phyloP scores from a whole-genome alignment of 345 rosid genomes.

The Eucalyptus marginata region DNA sequence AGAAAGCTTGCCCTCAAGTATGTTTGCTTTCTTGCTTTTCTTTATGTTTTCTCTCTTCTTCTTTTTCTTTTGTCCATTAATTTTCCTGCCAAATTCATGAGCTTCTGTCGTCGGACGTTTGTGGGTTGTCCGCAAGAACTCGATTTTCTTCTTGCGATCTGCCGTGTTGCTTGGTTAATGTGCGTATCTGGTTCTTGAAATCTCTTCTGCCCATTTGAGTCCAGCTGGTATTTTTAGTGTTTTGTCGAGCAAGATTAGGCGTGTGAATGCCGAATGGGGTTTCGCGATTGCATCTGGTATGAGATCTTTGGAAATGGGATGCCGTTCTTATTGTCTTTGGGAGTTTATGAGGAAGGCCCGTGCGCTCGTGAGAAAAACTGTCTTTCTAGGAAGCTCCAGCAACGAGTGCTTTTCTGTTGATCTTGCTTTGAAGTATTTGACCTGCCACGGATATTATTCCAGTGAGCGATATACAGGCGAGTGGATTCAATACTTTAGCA shows the following conservation, averaged over 20 bases:
- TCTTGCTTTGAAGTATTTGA: not conserved
- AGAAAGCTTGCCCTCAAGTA: constrained; percentile 96
- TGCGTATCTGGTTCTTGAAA: not conserved
- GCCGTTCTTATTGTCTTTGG: not conserved
- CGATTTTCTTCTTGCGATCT: not conserved
- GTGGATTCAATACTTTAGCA: not conserved
- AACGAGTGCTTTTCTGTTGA: not conserved
- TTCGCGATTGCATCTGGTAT: not conserved
- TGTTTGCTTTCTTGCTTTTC: not conserved
- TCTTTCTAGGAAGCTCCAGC: not conserved
- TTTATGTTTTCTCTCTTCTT: not conserved
- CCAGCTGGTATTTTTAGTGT: not conserved
- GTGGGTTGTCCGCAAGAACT: not conserved
- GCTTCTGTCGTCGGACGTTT: not conserved
- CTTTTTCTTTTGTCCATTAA: not conserved
- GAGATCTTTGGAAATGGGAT: not conserved
- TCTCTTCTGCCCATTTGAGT: not conserved
- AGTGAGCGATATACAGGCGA: not conserved
- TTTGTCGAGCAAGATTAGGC: not conserved
- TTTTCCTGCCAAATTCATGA: not conserved
- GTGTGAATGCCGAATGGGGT: not conserved
- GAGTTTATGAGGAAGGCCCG: not conserved
- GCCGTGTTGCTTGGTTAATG: not conserved
- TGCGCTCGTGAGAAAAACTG: not conserved
- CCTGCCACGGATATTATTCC: not conserved